Base-by-base conservation (phyloP, 345 rosid species). In the Ailanthus altissimus region DNA sequence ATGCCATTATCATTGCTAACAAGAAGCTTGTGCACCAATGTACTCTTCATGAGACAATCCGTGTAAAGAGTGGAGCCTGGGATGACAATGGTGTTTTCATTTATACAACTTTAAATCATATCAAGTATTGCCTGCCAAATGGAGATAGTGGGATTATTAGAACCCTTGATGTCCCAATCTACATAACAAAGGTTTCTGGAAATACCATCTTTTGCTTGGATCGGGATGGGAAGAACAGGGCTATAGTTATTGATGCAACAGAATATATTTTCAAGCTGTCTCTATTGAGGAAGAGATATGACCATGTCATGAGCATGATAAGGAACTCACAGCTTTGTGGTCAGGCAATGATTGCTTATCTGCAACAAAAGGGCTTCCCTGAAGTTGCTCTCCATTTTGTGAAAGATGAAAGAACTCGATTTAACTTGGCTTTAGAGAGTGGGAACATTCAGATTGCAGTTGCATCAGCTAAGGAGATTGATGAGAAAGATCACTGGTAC, bases 361-460 rank as follows among this genome's bases (percentile, higher is more conserved):
- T 96, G 80, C 99, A 96, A 77, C 98, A 93, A 80, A 96, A 93
- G 80, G 98, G 97, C 23, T 96, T 96, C 72, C 99, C 98, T 77
- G 99, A 96, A 86, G 98, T 96, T 78, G 99, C 99, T 77, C 87
- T 96, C 56, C 98, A 96, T 83, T 96, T 96, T 83, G 98, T 96
- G 74, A 94, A 92, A 80, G 99, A 93, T 38, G 98, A 93, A 86
- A 90, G 92, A 78, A 91, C 97, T 70, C 89, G 99, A 32, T 96
- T 93, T 76, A 96, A 93, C 78, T 81, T 96, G 90, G 98, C 99
- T 63, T 78, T 95, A 46, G 99, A 90, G 87, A 93, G 99, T 74
- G 99, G 99, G 67, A 94, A 94, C 84, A 94, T 94, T 79, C 89
- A 92, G 77, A 86, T 93, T 57, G 98, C 98, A 54, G 98, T 94